Percentiles rank a stretch among this genome's conserved stretches.
Evolutionary conservation across 805 yeast genomes (phyloP).

Genomic region (Spathaspora sp.): DNA sequence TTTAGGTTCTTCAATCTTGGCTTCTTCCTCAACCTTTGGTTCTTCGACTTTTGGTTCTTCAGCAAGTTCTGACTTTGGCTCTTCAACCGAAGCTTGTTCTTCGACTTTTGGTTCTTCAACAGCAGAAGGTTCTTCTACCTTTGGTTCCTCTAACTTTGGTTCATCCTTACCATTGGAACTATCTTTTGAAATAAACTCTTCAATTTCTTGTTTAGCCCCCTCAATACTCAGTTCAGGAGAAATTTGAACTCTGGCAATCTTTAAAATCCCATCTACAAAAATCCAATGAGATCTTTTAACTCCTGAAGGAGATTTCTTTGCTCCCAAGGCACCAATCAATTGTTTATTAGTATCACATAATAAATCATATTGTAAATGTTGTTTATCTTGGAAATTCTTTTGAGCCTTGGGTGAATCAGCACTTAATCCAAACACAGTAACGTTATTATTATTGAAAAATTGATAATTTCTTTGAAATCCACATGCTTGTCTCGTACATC

Average conservation of each 20-base stretch:
- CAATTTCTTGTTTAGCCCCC: constrained; percentile 56
- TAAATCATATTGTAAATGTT: constrained; percentile 67
- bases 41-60: constrained; percentile 1
- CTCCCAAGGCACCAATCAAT: constrained; percentile 74
- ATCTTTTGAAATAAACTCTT: constrained; percentile 31
- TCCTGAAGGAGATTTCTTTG: constrained; percentile 74
- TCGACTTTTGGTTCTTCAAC: constrained; percentile 2
- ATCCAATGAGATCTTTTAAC: constrained; percentile 90
- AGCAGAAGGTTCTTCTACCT: constrained; percentile 3
- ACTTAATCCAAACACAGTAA: constrained; percentile 73
- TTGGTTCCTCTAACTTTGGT: constrained; percentile 7
- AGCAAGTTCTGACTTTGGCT: neutral
- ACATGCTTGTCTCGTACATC: constrained; percentile 92
- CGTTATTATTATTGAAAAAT: constrained; percentile 46
- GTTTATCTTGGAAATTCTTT: constrained; percentile 68
- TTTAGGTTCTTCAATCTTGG: neutral
- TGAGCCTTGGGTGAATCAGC: constrained; percentile 82
- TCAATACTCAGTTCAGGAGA: constrained; percentile 52
- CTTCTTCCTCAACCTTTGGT: neutral
- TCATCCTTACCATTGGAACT: constrained; percentile 7
- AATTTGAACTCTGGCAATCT: constrained; percentile 48
- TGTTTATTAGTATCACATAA: constrained; percentile 72
- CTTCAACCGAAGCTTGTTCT: neutral
- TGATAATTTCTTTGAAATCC: constrained; percentile 74
- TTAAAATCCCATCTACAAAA: constrained; percentile 71